A percentile compares a stretch with the other conserved stretches of the same genome.
Conservation (phyloP, 1,139 yeast species). For the Geotrichum klebahnii region DNA sequence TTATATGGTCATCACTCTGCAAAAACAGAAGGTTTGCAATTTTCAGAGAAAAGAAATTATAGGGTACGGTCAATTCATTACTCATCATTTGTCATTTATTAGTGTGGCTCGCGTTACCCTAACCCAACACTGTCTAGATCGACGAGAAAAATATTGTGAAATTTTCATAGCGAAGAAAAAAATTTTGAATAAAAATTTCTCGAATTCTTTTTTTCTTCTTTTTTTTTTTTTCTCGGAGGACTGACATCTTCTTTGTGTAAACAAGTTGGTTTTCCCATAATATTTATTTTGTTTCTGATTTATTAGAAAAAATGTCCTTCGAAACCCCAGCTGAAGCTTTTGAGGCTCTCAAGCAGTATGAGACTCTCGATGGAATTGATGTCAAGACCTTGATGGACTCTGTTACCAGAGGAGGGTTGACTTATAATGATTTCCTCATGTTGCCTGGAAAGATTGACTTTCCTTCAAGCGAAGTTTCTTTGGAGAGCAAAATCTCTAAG, state of each 20-base stretch:
- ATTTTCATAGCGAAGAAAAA: background rate
- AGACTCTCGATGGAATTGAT: slow-evolving; percentile 78
- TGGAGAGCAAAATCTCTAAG: slow-evolving; percentile 85
- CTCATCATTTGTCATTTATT: no score
- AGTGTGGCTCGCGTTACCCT: background rate
- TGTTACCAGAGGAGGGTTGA: slow-evolving; percentile 84
- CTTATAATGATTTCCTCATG: slow-evolving; percentile 92
- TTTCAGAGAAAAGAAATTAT: background rate
- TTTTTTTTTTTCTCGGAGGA: slow-evolving; percentile 23
- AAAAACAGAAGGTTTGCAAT: no score
- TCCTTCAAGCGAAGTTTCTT: slow-evolving; percentile 69
- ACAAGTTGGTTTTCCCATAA: slow-evolving; percentile 13
- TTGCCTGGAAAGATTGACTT: slow-evolving; percentile 93
- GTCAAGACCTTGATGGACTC: slow-evolving; percentile 87
- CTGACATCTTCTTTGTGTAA: slow-evolving; percentile 8
- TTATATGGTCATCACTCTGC: no score
- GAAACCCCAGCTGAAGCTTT: slow-evolving; percentile 62
- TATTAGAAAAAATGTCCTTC: slow-evolving; percentile 19
- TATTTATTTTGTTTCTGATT: slow-evolving; percentile 18
- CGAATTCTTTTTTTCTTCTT: slow-evolving; percentile 16
- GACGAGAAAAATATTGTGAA: slow-evolving; percentile 1
- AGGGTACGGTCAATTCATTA: no score
- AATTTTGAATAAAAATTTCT: background rate
- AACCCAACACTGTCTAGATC: background rate
- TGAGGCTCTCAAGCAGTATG: slow-evolving; percentile 60